Conservation (phyloP, 2,329 filamentous ascomycete species). For the Fusarium burgessii region DNA sequence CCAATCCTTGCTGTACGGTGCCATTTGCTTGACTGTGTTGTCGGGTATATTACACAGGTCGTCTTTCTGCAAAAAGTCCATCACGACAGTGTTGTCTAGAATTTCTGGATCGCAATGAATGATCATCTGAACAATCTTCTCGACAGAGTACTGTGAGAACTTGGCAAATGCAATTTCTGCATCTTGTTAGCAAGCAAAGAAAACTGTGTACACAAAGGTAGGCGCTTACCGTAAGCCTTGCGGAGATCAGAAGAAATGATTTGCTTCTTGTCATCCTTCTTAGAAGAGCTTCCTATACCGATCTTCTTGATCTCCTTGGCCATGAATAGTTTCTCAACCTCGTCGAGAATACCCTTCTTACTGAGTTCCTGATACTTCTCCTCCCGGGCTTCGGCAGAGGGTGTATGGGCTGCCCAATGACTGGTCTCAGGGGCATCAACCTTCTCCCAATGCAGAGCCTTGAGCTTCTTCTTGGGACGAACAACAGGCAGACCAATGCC, state of each 20-base stretch:
- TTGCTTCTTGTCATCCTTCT: slow-evolving; percentile 97
- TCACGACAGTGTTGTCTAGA: slow-evolving; percentile 88
- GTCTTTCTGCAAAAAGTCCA: slow-evolving; percentile 95
- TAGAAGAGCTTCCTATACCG: slow-evolving; percentile 71
- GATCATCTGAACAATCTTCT: slow-evolving; percentile 91
- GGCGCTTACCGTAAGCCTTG: slow-evolving; percentile 79
- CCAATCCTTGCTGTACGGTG: slow-evolving; percentile 96
- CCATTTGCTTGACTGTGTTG: slow-evolving; percentile 90
- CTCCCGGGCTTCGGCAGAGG: slow-evolving; percentile 89
- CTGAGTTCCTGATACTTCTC: slow-evolving; percentile 96
- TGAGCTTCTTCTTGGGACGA: slow-evolving; percentile 98
- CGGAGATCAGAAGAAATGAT: slow-evolving; percentile 92
- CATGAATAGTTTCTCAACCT: slow-evolving; percentile 97
- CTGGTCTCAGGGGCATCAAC: slow-evolving; percentile 92
- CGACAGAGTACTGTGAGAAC: slow-evolving; percentile 85
- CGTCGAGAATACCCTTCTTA: slow-evolving; percentile 93
- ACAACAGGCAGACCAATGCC: slow-evolving; percentile 81
- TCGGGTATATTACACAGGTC: slow-evolving; percentile 94
- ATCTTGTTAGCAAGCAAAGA: slow-evolving; percentile 47
- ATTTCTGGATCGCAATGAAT: slow-evolving; percentile 94
- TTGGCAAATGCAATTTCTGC: slow-evolving; percentile 90
- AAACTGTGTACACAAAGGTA: background rate
- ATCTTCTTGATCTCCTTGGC: slow-evolving; percentile 95
- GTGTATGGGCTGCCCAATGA: slow-evolving; percentile 89
- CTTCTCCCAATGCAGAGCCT: slow-evolving; percentile 99